Percentiles rank a stretch among this genome's conserved stretches.
These are phyloP conservation scores for Wilhelminamyces savonicus DNA, from an alignment of 805 yeast genomes.

Conservation along the genomic window DNA sequence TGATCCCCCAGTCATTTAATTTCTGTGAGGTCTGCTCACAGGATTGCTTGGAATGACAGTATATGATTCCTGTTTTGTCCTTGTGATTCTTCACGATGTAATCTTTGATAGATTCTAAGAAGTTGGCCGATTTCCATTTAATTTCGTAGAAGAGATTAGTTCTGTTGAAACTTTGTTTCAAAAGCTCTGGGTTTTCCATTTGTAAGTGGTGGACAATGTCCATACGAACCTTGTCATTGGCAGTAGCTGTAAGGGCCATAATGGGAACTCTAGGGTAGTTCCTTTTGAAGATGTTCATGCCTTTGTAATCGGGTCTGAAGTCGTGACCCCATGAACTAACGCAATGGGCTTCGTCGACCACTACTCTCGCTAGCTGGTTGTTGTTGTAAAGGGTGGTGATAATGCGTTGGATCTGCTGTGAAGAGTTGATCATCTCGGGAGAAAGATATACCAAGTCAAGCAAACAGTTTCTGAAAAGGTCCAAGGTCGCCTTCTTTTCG, in stretches of 20 bases:
- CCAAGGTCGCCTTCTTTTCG: constrained; percentile 58
- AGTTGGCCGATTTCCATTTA: constrained; percentile 52
- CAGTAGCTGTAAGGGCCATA: constrained; percentile 97
- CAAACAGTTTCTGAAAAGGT: constrained; percentile 56
- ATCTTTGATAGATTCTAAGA: constrained; percentile 53
- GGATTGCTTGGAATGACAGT: constrained; percentile 83
- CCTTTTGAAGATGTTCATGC: constrained; percentile 63
- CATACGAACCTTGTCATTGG: constrained; percentile 80
- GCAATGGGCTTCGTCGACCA: constrained; percentile 97
- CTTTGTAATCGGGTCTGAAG: constrained; percentile 92
- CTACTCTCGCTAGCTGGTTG: constrained; percentile 69
- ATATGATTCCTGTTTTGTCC: constrained; percentile 77
- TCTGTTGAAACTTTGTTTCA: constrained; percentile 90
- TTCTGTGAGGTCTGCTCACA: constrained; percentile 77
- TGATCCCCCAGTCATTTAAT: constrained; percentile 55
- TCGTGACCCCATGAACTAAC: constrained; percentile 99
- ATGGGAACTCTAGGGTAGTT: constrained; percentile 78
- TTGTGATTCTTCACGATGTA: constrained; percentile 45
- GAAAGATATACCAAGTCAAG: constrained; percentile 79
- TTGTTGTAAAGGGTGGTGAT: constrained; percentile 51
- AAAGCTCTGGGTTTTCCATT: constrained; percentile 51
- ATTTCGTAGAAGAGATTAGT: constrained; percentile 80
- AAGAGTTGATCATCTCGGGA: constrained; percentile 88
- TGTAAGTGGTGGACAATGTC: constrained; percentile 80
- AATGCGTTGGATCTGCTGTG: constrained; percentile 59